phyloP scores from a whole-genome alignment of 352 stramenopile species.

The Phytophthora pistaciae region DNA sequence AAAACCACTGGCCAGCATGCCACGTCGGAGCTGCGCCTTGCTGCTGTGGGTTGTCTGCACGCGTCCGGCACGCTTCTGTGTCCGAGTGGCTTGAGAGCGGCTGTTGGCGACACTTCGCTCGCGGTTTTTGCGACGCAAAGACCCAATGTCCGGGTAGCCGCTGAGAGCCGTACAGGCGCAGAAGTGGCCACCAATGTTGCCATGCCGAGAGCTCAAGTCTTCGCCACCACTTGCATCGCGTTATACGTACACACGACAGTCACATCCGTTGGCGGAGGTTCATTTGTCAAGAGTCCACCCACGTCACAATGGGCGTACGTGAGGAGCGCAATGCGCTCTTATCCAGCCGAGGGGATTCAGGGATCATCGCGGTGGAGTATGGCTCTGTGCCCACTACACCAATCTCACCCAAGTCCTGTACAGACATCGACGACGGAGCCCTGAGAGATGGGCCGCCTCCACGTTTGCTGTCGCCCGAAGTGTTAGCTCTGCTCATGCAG shows the following conservation, averaged over 20 bases:
- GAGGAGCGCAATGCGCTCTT: slow-evolving; percentile 28
- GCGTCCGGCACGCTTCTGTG: neutral
- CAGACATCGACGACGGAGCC: slow-evolving; percentile 36
- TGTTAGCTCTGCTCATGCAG: slow-evolving; percentile 54
- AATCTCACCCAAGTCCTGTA: slow-evolving; percentile 11
- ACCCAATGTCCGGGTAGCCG: neutral
- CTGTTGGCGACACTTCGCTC: slow-evolving; percentile 10
- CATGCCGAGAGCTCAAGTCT: neutral
- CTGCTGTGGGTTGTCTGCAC: slow-evolving; percentile 1
- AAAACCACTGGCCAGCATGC: slow-evolving; percentile 13
- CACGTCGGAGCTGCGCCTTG: neutral
- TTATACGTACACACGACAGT: slow-evolving; percentile 1
- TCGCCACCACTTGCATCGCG: neutral
- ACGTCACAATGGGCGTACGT: slow-evolving; percentile 18
- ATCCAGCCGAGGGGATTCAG: slow-evolving; percentile 11
- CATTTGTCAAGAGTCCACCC: slow-evolving; percentile 7
- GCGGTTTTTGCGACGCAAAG: neutral
- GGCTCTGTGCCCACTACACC: slow-evolving; percentile 15
- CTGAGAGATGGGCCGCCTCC: slow-evolving; percentile 40
- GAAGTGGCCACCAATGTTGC: slow-evolving; percentile 1
- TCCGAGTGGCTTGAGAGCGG: slow-evolving; percentile 11
- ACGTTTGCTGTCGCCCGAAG: slow-evolving; percentile 40
- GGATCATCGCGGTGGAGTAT: slow-evolving; percentile 10
- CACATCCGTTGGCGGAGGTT: neutral
- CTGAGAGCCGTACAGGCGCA: slow-evolving; percentile 13